Percentiles rank a stretch among this genome's conserved stretches.
These are phyloP conservation scores for Mastigamoeba balamuthi DNA, from an alignment of 78 protist genomes.

Conservation along the genomic window DNA sequence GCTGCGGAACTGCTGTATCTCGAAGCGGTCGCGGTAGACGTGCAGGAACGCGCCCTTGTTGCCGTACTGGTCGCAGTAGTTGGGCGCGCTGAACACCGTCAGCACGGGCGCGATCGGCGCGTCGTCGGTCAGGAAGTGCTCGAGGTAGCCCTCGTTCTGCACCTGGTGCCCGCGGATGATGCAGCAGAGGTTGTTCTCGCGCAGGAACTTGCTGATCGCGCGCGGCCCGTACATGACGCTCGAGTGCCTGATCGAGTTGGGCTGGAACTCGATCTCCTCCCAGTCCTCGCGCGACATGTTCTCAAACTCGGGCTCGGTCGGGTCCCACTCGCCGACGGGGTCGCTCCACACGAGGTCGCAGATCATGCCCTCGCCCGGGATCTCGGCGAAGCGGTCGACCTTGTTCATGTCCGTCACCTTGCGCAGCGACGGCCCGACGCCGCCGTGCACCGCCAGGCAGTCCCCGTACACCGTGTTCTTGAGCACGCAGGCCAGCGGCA, in stretches of 20 bases:
- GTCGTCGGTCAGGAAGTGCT: not conserved
- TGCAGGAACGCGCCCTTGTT: constrained; percentile 69
- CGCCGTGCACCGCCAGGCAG: not conserved
- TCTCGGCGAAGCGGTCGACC: too few relatives aligned
- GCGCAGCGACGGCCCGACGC: not conserved
- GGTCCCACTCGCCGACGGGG: not conserved
- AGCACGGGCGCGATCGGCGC: constrained; percentile 68
- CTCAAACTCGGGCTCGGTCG: not conserved
- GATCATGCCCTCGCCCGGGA: too few relatives aligned
- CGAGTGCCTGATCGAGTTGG: not conserved
- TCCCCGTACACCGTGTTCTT: not conserved
- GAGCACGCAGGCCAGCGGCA: not conserved
- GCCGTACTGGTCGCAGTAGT: constrained; percentile 63
- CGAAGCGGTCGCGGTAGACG: constrained; percentile 26
- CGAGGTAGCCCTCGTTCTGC: constrained; percentile 44
- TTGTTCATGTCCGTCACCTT: too few relatives aligned
- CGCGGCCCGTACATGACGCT: not conserved
- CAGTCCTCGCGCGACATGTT: not conserved
- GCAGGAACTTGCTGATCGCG: not conserved
- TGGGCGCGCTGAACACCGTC: constrained; percentile 72
- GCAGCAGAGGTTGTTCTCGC: not conserved
- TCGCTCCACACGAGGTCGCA: not conserved
- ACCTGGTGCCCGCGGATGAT: constrained; percentile 75
- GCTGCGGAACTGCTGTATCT: constrained; percentile 52
- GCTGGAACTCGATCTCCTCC: not conserved